A percentile compares a stretch with the other conserved stretches of the same genome.
phyloP scores from a whole-genome alignment of 1,139 yeast species.

The Scheffersomyces cryptocercus region DNA sequence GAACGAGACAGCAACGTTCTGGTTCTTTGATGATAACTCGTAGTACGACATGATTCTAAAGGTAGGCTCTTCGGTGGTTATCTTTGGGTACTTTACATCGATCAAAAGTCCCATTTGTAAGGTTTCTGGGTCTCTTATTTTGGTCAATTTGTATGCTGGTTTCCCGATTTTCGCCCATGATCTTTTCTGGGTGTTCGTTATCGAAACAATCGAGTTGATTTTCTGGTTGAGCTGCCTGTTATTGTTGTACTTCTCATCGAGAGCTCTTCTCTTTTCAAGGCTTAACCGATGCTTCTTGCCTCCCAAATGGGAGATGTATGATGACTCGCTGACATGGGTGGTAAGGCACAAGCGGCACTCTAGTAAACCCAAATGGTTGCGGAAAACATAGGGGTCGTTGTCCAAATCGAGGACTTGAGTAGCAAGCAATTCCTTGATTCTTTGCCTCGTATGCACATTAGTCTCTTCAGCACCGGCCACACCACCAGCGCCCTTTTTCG shows the following conservation, averaged over 20 bases:
- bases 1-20: conserved; percentile 25
- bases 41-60: conserved; percentile 74
- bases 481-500: conserved; percentile 63
- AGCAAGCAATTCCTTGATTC: conserved; percentile 64
- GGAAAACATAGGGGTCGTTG: conserved; percentile 74
- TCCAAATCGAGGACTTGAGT: conserved; percentile 63
- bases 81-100: conserved; percentile 55
- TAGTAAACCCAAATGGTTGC: conserved; percentile 69
- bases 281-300: conserved; percentile 76
- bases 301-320: conserved; percentile 76
- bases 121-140: conserved; percentile 62
- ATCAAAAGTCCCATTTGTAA: conserved; percentile 62
- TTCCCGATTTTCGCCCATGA: conserved; percentile 64
- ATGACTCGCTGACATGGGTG: conserved; percentile 71
- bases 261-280: conserved; percentile 56
- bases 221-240: conserved; percentile 1
- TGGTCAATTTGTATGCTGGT: conserved; percentile 68
- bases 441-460: conserved; percentile 63
- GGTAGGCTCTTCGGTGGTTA: conserved; percentile 53
- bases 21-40: conserved; percentile 57
- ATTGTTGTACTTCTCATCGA: conserved; percentile 35
- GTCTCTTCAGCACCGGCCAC: conserved; percentile 69
- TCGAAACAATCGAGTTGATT: conserved; percentile 10
- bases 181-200: conserved; percentile 37
- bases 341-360: conserved; percentile 81